Conservation (phyloP, 148 eudicot genomes). For the Rhododendron ovatum region DNA sequence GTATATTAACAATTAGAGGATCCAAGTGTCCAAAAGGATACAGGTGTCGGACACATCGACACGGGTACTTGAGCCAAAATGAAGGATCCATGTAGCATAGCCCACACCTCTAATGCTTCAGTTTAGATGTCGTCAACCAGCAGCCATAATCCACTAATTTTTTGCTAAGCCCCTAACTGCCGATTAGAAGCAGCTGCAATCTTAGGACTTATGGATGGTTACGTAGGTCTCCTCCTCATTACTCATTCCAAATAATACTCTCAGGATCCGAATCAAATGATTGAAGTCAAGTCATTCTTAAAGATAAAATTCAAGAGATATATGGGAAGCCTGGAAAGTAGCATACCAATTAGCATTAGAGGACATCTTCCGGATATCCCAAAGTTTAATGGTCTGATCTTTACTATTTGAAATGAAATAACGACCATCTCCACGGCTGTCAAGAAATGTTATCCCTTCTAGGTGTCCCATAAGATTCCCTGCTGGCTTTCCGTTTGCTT, state of each 20-base stretch:
- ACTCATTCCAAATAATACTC: neutral
- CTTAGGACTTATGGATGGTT: neutral
- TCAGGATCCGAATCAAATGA: neutral
- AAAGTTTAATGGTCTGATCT: slow-evolving; percentile 81
- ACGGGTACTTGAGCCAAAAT: too few relatives aligned
- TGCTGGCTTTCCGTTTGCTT: slow-evolving; percentile 45
- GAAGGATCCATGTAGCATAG: too few relatives aligned
- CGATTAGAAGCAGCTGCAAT: neutral
- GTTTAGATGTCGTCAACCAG: neutral
- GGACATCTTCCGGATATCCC: slow-evolving; percentile 95
- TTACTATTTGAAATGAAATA: slow-evolving; percentile 91
- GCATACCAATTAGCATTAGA: slow-evolving; percentile 48
- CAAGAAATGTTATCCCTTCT: slow-evolving; percentile 85
- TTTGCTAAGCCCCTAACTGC: neutral
- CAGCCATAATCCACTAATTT: neutral
- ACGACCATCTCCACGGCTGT: slow-evolving; percentile 93
- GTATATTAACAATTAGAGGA: too few relatives aligned
- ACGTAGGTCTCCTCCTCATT: neutral
- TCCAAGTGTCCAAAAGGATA: too few relatives aligned
- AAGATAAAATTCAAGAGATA: neutral
- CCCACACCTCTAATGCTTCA: neutral
- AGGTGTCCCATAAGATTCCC: slow-evolving; percentile 79
- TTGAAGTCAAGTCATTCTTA: neutral
- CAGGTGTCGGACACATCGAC: too few relatives aligned
- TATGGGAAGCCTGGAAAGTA: neutral